These are phyloP conservation scores for Aspergillus udagawae DNA, from an alignment of 2,329 filamentous ascomycete species.

Conservation along the genomic window DNA sequence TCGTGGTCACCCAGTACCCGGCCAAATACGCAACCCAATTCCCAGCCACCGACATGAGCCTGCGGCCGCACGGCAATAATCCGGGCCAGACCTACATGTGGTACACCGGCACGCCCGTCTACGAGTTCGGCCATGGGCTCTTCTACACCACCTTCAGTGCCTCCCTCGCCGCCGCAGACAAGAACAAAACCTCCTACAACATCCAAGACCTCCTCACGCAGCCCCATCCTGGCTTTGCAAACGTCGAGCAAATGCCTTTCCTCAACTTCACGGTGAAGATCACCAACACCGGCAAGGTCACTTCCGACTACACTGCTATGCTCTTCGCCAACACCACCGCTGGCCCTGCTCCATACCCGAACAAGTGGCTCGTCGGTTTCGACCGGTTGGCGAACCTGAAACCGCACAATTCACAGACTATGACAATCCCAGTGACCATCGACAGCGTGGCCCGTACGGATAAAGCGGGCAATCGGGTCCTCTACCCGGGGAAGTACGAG, in stretches of 20 bases:
- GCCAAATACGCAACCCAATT: conserved; percentile 41
- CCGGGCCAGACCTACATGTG: conserved; percentile 45
- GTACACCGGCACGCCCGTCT: conserved; percentile 39
- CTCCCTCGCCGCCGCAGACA: conserved; percentile 1
- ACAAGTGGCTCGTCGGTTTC: conserved; percentile 42
- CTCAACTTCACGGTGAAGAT: conserved; percentile 34
- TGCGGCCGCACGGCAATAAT: conserved; percentile 35
- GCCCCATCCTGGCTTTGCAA: conserved; percentile 20
- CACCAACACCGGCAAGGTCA: conserved; percentile 32
- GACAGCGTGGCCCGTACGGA: conserved; percentile 38
- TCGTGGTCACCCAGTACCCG: conserved; percentile 38
- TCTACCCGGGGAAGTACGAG: conserved; percentile 42
- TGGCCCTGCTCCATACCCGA: conserved; percentile 39
- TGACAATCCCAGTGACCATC: conserved; percentile 35
- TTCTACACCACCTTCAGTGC: conserved; percentile 42
- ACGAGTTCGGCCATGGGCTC: conserved; percentile 42
- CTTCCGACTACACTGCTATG: conserved; percentile 42
- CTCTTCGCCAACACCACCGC: conserved; percentile 37
- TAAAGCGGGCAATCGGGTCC: conserved; percentile 33
- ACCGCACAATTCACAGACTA: conserved; percentile 19
- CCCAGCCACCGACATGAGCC: conserved; percentile 39
- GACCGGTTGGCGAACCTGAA: conserved; percentile 28
- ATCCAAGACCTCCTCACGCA: conserved; percentile 33
- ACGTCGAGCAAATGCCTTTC: conserved; percentile 35
- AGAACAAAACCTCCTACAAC: conserved; percentile 21